Evolutionary conservation across 352 stramenopile genomes (phyloP).

Genomic region (Plasmopara viticola): DNA sequence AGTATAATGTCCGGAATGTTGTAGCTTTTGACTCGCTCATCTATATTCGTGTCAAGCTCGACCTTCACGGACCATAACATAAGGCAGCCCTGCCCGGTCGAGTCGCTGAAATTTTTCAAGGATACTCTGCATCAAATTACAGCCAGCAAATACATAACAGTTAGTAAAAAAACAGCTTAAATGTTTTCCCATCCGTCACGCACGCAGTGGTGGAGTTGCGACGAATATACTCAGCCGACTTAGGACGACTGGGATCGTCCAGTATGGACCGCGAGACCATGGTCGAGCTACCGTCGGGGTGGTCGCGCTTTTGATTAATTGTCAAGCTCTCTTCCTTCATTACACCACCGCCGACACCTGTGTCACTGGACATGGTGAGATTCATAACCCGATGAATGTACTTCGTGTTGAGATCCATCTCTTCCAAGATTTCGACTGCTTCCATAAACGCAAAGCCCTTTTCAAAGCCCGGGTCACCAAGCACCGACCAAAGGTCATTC

Average conservation of each 20-base stretch:
- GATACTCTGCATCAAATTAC: conserved; percentile 44
- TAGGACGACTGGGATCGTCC: conserved; percentile 67
- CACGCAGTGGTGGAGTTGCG: conserved; percentile 77
- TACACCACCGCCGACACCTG: conserved; percentile 52
- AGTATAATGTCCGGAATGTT: conserved; percentile 85
- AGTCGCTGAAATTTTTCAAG: conserved; percentile 74
- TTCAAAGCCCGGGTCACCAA: conserved; percentile 67
- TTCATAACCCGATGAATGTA: conserved; percentile 79
- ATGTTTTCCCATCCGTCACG: conserved; percentile 15
- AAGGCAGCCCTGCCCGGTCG: conserved; percentile 57
- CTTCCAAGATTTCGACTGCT: conserved; percentile 60
- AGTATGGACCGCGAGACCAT: conserved; percentile 57
- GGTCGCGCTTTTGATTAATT: conserved; percentile 75
- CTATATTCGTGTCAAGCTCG: conserved; percentile 62
- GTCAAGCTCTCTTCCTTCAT: conserved; percentile 82
- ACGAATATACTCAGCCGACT: conserved; percentile 56
- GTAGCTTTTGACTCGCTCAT: conserved; percentile 64
- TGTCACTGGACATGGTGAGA: conserved; percentile 71
- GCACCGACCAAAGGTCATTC: conserved; percentile 73
- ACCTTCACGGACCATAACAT: conserved; percentile 84
- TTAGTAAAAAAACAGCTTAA: neutral
- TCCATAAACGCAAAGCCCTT: conserved; percentile 83
- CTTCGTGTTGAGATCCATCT: conserved; percentile 70
- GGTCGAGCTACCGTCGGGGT: conserved; percentile 62
- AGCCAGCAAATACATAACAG: neutral